These are phyloP conservation scores for Boehmeria nivea DNA, from an alignment of 306 rosid genomes.

Conservation along the genomic window DNA sequence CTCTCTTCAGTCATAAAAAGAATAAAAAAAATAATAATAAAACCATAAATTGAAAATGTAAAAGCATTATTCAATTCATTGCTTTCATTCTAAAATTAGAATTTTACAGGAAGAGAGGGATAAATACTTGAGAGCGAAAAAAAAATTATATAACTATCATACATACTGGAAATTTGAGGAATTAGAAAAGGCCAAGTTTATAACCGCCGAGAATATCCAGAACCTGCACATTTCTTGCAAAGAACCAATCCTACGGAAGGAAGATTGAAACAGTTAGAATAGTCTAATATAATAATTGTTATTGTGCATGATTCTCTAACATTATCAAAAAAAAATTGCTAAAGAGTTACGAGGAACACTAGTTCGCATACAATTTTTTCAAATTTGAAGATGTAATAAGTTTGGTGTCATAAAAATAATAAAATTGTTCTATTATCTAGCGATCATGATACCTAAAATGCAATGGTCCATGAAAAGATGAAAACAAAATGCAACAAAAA, in stretches of 20 bases:
- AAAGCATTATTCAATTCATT: neutral
- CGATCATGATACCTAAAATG: too few relatives aligned
- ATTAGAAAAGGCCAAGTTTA: conserved; percentile 23
- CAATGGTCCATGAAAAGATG: neutral
- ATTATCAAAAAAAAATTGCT: too few relatives aligned
- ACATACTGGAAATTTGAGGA: conserved; percentile 1
- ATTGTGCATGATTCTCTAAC: too few relatives aligned
- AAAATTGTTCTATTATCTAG: too few relatives aligned
- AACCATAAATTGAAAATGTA: too few relatives aligned
- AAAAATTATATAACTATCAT: neutral
- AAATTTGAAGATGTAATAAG: too few relatives aligned
- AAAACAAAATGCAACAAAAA: neutral
- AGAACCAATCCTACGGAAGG: conserved; percentile 73
- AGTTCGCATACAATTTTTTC: too few relatives aligned
- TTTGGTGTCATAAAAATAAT: too few relatives aligned
- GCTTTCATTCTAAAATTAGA: neutral
- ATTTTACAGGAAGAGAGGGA: neutral
- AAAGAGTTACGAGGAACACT: too few relatives aligned
- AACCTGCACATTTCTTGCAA: conserved; percentile 97
- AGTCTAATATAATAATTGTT: neutral
- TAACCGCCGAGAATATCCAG: conserved; percentile 91
- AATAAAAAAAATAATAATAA: too few relatives aligned
- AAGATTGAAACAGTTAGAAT: neutral
- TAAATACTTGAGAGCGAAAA: neutral
- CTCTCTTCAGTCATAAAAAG: too few relatives aligned